Evolutionary conservation across 352 stramenopile species (phyloP).

Genomic region (Globisporangium perplexum): DNA sequence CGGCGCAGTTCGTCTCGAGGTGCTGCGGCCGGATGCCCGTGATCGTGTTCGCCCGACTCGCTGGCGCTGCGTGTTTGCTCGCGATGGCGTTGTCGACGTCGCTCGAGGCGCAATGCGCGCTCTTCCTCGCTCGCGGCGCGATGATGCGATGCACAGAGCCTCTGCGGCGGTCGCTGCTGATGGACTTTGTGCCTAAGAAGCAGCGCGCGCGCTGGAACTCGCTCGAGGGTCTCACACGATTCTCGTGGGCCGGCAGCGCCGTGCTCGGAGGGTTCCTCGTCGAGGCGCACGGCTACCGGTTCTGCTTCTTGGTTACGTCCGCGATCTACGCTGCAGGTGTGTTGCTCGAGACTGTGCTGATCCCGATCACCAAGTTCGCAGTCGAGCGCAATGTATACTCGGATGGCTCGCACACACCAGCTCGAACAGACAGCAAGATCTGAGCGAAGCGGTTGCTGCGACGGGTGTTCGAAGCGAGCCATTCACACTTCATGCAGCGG

Average conservation of each 20-base stretch:
- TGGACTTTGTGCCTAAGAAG: slow-evolving; percentile 65
- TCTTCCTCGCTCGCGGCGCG: slow-evolving; percentile 47
- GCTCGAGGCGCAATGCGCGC: slow-evolving; percentile 23
- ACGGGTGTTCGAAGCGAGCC: neutral
- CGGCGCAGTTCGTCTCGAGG: slow-evolving; percentile 36
- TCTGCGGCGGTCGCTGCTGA: slow-evolving; percentile 59
- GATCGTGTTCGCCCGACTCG: slow-evolving; percentile 34
- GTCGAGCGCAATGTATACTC: slow-evolving; percentile 8
- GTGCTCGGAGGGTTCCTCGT: slow-evolving; percentile 58
- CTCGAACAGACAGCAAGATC: neutral
- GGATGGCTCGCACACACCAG: neutral
- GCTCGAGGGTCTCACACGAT: slow-evolving; percentile 54
- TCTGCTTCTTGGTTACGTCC: slow-evolving; percentile 53
- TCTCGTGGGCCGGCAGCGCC: slow-evolving; percentile 58
- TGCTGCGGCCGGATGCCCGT: slow-evolving; percentile 43
- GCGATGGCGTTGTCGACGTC: slow-evolving; percentile 35
- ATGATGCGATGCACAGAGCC: slow-evolving; percentile 63
- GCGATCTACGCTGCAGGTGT: slow-evolving; percentile 41
- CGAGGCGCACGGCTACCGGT: slow-evolving; percentile 52
- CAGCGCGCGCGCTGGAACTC: slow-evolving; percentile 67
- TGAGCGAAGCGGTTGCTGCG: neutral
- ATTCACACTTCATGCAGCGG: neutral
- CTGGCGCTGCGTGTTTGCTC: slow-evolving; percentile 36
- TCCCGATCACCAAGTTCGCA: slow-evolving; percentile 48
- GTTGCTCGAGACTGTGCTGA: slow-evolving; percentile 40